A percentile compares a stretch with the other conserved stretches of the same genome.
Evolutionary conservation across 129 eudicot genomes (phyloP).

Genomic region (Artemisia annua): DNA sequence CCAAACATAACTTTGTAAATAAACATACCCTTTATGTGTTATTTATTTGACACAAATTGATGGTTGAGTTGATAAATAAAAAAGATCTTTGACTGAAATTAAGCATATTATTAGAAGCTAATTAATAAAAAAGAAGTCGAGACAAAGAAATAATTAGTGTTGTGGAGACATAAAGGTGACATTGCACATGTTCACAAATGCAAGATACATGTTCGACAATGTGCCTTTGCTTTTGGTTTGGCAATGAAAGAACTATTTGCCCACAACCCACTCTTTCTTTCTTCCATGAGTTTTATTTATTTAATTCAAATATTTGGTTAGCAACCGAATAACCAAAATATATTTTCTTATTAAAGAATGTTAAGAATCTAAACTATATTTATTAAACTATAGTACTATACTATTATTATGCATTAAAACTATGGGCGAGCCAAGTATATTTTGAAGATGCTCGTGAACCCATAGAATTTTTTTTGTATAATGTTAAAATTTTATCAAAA

Average conservation of each 20-base stretch:
- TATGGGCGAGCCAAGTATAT: too few species aligned
- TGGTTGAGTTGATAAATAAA: neutral
- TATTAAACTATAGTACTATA: too few species aligned
- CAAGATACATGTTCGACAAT: conserved; percentile 42
- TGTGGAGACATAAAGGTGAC: conserved; percentile 43
- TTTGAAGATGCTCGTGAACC: too few species aligned
- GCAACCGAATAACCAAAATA: neutral
- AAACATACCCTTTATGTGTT: too few species aligned
- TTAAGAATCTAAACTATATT: too few species aligned
- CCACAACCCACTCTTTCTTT: conserved; percentile 27
- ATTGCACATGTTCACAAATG: conserved; percentile 45
- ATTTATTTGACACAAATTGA: neutral
- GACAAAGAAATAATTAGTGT: conserved; percentile 35
- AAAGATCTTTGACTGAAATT: conserved; percentile 21
- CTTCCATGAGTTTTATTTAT: neutral
- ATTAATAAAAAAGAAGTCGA: conserved; percentile 8
- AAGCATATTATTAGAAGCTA: neutral
- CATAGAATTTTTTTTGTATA: too few species aligned
- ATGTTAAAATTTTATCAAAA: too few species aligned
- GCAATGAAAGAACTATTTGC: conserved; percentile 43
- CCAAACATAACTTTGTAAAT: too few species aligned
- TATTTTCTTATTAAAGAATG: too few species aligned
- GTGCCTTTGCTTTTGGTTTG: conserved; percentile 43
- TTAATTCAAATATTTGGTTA: neutral
- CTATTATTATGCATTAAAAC: too few species aligned